These are phyloP conservation scores for Fusarium ramigenum DNA, from an alignment of 2,329 filamentous ascomycete genomes.

Conservation along the genomic window DNA sequence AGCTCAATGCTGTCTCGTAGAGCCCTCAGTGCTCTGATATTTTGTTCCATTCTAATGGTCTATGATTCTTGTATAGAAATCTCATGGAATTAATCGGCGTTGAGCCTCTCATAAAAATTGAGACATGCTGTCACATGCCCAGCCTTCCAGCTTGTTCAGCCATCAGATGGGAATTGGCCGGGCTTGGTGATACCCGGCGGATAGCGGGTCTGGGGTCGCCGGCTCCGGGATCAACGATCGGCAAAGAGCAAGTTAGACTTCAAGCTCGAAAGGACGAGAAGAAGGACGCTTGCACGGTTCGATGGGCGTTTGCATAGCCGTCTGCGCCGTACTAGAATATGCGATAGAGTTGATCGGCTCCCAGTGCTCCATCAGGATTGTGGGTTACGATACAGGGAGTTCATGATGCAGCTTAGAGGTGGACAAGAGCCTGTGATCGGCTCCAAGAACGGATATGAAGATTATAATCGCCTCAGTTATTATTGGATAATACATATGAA, in stretches of 20 bases:
- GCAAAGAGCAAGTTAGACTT: not conserved
- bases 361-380: not conserved
- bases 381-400: not conserved
- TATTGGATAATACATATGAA: conserved; percentile 31
- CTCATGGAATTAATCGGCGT: not conserved
- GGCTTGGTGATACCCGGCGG: conserved; percentile 21
- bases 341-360: not conserved
- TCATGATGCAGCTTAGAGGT: conserved; percentile 28
- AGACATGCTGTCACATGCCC: not conserved
- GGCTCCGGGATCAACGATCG: conserved; percentile 15
- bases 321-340: not conserved
- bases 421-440: not conserved
- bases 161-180: conserved; percentile 19
- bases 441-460: conserved; percentile 10
- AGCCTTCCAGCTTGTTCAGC: conserved; percentile 10
- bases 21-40: not conserved
- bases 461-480: conserved; percentile 28
- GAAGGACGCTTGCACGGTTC: not conserved
- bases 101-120: not conserved
- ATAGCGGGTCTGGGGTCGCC: conserved; percentile 19
- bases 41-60: not conserved
- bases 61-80: not conserved
- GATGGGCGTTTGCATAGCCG: not conserved
- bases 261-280: not conserved
- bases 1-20: not conserved